These are phyloP conservation scores for Phyllosticta ampelicida DNA, from an alignment of 2,329 filamentous ascomycete species.

Conservation along the genomic window DNA sequence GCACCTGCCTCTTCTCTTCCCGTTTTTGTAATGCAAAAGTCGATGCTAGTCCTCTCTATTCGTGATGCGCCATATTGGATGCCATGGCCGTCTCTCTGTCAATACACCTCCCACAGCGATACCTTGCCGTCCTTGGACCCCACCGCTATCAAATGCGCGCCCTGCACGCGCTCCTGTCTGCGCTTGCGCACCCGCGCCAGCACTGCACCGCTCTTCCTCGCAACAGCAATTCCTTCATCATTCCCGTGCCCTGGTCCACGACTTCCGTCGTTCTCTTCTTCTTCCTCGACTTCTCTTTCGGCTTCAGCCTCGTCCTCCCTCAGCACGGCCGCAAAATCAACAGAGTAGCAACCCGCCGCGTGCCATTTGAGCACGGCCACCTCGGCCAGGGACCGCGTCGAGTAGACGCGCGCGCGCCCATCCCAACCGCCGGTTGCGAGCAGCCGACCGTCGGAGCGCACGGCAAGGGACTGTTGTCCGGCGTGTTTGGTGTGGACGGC, in stretches of 20 bases:
- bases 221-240: not conserved
- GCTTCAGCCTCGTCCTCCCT: not conserved
- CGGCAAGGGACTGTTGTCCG: constrained; percentile 70
- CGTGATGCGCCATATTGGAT: too few relatives aligned
- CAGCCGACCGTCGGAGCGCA: constrained; percentile 71
- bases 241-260: not conserved
- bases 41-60: too few relatives aligned
- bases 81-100: not conserved
- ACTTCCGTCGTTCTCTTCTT: not conserved
- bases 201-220: not conserved
- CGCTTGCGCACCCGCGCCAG: constrained; percentile 22
- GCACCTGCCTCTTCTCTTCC: too few relatives aligned
- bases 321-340: constrained; percentile 52
- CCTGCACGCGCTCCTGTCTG: constrained; percentile 45
- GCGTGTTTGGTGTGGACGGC: constrained; percentile 64
- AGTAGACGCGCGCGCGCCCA: constrained; percentile 68
- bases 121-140: constrained; percentile 94
- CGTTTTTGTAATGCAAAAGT: too few relatives aligned
- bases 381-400: constrained; percentile 68
- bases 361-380: constrained; percentile 94
- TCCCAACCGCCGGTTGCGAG: constrained; percentile 95
- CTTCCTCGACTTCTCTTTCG: not conserved
- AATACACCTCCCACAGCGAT: constrained; percentile 89
- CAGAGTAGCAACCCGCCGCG: constrained; percentile 71
- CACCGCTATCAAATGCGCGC: constrained; percentile 77